phyloP scores from a whole-genome alignment of 768 basidiomycete species.

The Lentinula sp. region DNA sequence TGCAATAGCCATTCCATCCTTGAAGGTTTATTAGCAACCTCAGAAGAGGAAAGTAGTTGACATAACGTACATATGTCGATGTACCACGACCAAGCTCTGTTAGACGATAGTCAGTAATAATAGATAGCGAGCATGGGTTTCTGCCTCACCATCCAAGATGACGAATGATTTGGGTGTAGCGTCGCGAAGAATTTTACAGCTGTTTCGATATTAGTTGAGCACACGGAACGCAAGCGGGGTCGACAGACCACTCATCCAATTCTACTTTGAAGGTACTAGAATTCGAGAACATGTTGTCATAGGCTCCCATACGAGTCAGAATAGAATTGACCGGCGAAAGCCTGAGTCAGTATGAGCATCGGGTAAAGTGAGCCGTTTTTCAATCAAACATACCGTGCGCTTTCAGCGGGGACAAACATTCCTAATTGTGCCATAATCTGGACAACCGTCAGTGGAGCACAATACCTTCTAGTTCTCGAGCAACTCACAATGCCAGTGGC shows the following conservation, averaged over 20 bases:
- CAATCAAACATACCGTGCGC: constrained; percentile 52
- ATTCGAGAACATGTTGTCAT: constrained; percentile 94
- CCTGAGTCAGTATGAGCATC: constrained; percentile 27
- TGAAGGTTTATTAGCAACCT: constrained; percentile 7
- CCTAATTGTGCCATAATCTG: constrained; percentile 93
- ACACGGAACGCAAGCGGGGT: neutral
- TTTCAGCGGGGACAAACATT: constrained; percentile 86
- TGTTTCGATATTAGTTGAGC: constrained; percentile 20
- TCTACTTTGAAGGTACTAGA: constrained; percentile 98
- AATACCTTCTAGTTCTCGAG: neutral
- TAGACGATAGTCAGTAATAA: constrained; percentile 9
- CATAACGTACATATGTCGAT: constrained; percentile 71
- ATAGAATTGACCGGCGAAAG: constrained; percentile 89
- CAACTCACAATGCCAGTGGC: constrained; percentile 76
- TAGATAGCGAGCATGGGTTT: neutral
- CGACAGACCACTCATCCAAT: constrained; percentile 84
- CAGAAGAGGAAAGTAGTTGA: neutral
- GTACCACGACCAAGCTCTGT: constrained; percentile 93
- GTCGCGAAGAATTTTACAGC: constrained; percentile 89
- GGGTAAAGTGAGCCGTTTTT: constrained; percentile 4
- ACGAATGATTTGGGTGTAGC: constrained; percentile 93
- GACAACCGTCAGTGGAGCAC: constrained; percentile 1
- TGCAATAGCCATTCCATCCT: constrained; percentile 99
- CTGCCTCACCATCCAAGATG: constrained; percentile 80
- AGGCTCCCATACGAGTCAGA: constrained; percentile 96